Evolutionary conservation across 441 rosid genomes (phyloP), one percentile per base, ranked within the genome.

Genomic region (Breynia disticha): DNA sequence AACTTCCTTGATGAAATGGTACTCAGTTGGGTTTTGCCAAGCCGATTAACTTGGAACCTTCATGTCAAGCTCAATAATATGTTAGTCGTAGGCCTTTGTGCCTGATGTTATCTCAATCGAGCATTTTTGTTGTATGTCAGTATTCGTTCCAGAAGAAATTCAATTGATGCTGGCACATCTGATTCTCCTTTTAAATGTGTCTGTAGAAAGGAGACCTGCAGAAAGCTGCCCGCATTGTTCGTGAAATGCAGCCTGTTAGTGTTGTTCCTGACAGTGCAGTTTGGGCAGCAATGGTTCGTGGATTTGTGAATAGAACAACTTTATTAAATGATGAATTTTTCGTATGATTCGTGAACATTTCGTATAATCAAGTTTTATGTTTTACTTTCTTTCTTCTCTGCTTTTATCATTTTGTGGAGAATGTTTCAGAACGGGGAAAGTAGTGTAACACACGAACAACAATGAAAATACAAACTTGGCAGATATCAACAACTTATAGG

Each of bases 1-100:
- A 86, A 82, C 72, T 84, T 81, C 63, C 82, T 91, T 1, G 98
- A 88, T 52, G 98, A 88, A 75, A 86, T 91, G 95, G 61, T 84
- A 17, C 76, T 88, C 19, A 81, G 71, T 46, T 67, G 83, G 44
- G 67, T 75, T 46, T 64, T 80, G 32, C 95, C 90, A 24, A 86
- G 69, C 63, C 79, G 86, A 48, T 54, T 86, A 37, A 84, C 96
- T 35, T 81, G 91, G 96, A 72, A 79, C 64, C 72, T 89, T 45
- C 97, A 81, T 68, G 81, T 81, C 56, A 76, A 79, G 74, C 75
- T 75, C 45, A 63, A 84, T 61, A 86, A 84, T 76, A 72, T 21
- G 44, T 85, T 83, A 32, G 79, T 77, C 54, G 69, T 56, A 64
- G 95, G 95, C 61, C 87, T 84, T 66, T 73, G 78, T 69, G 21